A percentile compares a stretch with the other conserved stretches of the same genome.
Conservation (phyloP, 208 protist species). For the Herpetomonas samuelpessoai region DNA sequence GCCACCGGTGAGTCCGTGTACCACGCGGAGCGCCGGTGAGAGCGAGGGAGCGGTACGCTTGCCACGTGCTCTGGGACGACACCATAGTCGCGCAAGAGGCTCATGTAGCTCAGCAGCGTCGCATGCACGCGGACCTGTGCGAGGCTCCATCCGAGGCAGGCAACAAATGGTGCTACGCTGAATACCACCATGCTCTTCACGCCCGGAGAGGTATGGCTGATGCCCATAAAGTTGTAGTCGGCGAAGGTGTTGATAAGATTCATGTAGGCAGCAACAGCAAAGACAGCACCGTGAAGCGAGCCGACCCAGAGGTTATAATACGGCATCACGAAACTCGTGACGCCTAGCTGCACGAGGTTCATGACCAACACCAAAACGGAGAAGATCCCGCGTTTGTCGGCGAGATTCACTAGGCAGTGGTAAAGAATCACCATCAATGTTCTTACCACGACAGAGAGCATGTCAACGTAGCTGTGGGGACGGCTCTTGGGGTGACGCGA, state of each 20-base stretch:
- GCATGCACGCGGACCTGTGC: constrained; percentile 4
- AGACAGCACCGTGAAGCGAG: background rate
- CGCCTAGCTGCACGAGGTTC: background rate
- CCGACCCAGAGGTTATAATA: constrained; percentile 8
- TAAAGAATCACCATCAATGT: constrained; percentile 11
- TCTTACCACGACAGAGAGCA: constrained; percentile 8
- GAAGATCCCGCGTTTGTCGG: background rate
- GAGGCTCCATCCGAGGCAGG: background rate
- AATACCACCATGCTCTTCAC: constrained; percentile 4
- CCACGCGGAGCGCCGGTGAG: background rate
- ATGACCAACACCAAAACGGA: constrained; percentile 4
- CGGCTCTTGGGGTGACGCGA: constrained; percentile 4
- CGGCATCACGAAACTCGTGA: constrained; percentile 4
- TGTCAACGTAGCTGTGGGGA: constrained; percentile 13
- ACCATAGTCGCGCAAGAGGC: constrained; percentile 6
- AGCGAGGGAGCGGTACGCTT: constrained; percentile 11
- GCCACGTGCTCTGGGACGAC: constrained; percentile 14
- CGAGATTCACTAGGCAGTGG: constrained; percentile 8
- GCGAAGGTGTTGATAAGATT: constrained; percentile 6
- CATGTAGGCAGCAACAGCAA: background rate
- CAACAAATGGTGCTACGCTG: constrained; percentile 5
- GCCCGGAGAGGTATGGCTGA: background rate
- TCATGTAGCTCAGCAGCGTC: background rate
- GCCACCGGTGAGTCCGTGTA: background rate
- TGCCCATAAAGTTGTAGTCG: constrained; percentile 1